phyloP scores from a whole-genome alignment of 2,329 filamentous ascomycete genomes.

The Myriosclerotinia curreyana region DNA sequence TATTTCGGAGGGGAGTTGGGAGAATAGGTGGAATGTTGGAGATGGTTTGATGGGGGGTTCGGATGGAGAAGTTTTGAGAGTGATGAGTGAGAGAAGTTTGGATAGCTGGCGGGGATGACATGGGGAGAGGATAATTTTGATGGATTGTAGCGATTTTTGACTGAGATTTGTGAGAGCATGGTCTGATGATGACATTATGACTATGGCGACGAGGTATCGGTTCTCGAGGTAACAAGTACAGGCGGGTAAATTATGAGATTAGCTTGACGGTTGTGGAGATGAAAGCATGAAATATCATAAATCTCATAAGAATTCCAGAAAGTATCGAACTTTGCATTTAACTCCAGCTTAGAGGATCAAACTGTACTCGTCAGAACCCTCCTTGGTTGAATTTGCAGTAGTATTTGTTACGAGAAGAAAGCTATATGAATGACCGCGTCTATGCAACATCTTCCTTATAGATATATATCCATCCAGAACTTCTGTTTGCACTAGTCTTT shows the following conservation, averaged over 20 bases:
- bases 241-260: not conserved
- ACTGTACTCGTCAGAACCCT: not conserved
- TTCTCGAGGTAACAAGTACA: not conserved
- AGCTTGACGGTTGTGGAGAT: not conserved
- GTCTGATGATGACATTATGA: conserved; percentile 6
- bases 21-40: conserved; percentile 9
- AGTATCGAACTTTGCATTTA: not conserved
- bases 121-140: conserved; percentile 7
- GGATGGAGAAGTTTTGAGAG: not conserved
- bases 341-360: not conserved
- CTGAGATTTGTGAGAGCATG: not conserved
- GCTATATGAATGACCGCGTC: not conserved
- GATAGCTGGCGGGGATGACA: not conserved
- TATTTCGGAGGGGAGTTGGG: conserved; percentile 15
- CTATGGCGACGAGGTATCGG: too few relatives aligned
- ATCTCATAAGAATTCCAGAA: not conserved
- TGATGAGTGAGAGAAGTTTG: not conserved
- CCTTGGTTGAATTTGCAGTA: not conserved
- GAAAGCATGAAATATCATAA: not conserved
- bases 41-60: not conserved
- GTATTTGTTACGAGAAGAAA: not conserved
- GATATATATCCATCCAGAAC: not conserved
- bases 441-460: not conserved
- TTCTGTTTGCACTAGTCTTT: not conserved
- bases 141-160: not conserved